phyloP scores from a whole-genome alignment of 257 asterid genomes.

The Ophiorrhiza pumila region DNA sequence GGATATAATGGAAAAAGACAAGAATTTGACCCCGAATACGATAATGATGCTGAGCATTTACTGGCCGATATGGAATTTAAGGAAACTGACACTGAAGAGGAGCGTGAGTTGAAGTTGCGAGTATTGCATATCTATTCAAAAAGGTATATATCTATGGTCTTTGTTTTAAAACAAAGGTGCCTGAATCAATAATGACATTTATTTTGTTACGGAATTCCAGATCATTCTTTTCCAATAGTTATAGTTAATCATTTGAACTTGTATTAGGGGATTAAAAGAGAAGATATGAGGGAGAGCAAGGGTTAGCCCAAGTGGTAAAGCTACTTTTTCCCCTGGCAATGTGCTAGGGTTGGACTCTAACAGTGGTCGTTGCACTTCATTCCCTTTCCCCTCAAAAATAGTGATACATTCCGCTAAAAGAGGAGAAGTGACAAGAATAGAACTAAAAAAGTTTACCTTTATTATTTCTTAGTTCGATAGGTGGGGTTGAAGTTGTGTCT shows the following conservation, averaged over 20 bases:
- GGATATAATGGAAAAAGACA: constrained; percentile 74
- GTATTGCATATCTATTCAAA: constrained; percentile 69
- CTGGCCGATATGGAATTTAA: constrained; percentile 94
- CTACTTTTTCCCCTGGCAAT: not conserved
- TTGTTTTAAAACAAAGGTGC: not conserved
- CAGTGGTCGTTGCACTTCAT: not conserved
- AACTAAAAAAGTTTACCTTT: not conserved
- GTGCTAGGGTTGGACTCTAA: not conserved
- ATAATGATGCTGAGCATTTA: constrained; percentile 82
- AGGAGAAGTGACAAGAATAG: not conserved
- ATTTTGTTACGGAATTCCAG: not conserved
- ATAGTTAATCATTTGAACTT: not conserved
- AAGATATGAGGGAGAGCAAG: not conserved
- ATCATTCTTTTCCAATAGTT: not conserved
- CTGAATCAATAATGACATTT: not conserved
- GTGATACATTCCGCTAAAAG: not conserved
- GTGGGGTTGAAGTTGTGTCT: not conserved
- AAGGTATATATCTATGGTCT: constrained; percentile 41
- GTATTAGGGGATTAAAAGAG: not conserved
- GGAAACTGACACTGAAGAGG: constrained; percentile 72
- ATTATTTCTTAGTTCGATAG: not conserved
- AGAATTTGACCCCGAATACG: constrained; percentile 85
- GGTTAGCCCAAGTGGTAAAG: not conserved
- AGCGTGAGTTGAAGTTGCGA: constrained; percentile 64
- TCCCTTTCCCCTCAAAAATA: not conserved